Percentiles rank a stretch among this genome's conserved stretches.
These are phyloP conservation scores for Thalia dealbata DNA, from an alignment of 176 grass and related monocot genomes.

Conservation along the genomic window DNA sequence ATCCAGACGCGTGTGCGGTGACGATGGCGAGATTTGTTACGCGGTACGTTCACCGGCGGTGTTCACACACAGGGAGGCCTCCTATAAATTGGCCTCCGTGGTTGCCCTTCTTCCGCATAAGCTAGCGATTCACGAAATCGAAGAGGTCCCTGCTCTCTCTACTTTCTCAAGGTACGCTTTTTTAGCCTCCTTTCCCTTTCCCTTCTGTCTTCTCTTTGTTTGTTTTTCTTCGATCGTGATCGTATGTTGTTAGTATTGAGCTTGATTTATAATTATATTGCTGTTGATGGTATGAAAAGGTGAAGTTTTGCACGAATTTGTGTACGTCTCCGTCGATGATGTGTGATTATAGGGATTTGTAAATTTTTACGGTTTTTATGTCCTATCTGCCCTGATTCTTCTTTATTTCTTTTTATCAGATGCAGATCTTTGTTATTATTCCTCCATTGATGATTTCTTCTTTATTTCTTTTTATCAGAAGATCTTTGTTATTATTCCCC, in stretches of 20 bases:
- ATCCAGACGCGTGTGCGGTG: not conserved
- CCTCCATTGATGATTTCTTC: no score
- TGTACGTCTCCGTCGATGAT: no score
- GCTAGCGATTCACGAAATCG: not conserved
- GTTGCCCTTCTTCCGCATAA: not conserved
- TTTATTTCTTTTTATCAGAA: no score
- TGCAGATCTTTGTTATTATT: constrained; percentile 4
- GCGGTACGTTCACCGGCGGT: not conserved
- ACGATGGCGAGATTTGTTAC: not conserved
- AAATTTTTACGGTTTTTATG: no score
- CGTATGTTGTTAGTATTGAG: no score
- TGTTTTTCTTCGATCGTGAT: no score
- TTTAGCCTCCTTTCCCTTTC: not conserved
- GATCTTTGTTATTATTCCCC: no score
- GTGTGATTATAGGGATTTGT: no score
- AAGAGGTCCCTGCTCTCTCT: not conserved
- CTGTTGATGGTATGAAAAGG: no score
- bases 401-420: not conserved
- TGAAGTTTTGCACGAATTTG: no score
- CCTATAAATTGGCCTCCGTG: not conserved
- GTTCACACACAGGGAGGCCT: not conserved
- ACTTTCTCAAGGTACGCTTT: not conserved
- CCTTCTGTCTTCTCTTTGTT: no score
- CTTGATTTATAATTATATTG: no score
- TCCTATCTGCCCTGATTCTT: not conserved